Evolutionary conservation across 768 basidiomycete species (phyloP).

Genomic region (Pleurotus giganteus): DNA sequence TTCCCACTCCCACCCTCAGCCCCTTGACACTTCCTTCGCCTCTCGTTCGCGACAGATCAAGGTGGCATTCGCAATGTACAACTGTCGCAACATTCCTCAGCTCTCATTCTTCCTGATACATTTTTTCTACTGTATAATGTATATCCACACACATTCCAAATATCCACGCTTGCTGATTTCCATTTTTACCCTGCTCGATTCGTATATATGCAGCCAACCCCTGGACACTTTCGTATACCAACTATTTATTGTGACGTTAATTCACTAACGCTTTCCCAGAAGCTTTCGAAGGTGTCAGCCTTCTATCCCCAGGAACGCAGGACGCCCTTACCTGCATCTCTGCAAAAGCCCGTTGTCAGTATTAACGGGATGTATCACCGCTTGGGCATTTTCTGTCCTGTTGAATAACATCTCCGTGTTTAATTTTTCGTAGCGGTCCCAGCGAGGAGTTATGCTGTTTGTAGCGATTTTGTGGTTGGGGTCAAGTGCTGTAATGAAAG

Average conservation of each 20-base stretch:
- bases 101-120: neutral
- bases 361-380: neutral
- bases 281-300: neutral
- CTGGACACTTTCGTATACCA: no score
- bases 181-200: no score
- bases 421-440: slow-evolving; percentile 11
- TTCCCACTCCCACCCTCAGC: neutral
- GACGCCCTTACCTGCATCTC: neutral
- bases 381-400: slow-evolving; percentile 5
- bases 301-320: neutral
- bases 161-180: no score
- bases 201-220: no score
- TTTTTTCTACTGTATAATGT: no score
- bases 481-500: slow-evolving; percentile 17
- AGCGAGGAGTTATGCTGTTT: slow-evolving; percentile 17
- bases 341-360: neutral
- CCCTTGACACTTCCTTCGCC: neutral
- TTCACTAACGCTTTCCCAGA: neutral
- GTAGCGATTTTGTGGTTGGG: slow-evolving; percentile 16
- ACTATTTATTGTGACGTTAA: slow-evolving; percentile 1
- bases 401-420: slow-evolving; percentile 31
- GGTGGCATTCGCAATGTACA: neutral
- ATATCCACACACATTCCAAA: neutral
- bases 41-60: neutral
- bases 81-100: neutral